Base-by-base conservation (phyloP, 352 stramenopile species). In the Globisporangium alternatum region DNA sequence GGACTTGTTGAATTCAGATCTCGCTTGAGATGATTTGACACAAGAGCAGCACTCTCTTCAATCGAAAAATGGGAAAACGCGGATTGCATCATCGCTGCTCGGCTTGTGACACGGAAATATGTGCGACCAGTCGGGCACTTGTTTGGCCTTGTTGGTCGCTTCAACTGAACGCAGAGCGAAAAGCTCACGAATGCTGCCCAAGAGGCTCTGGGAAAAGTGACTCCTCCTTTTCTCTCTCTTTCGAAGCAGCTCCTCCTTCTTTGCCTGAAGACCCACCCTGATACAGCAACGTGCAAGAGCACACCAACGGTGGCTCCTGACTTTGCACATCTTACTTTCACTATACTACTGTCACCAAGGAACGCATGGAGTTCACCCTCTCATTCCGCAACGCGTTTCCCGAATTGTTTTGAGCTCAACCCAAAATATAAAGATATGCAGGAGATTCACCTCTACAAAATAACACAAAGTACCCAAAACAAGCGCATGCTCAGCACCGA, bases 201-300 rank as follows among this genome's bases (percentile, higher is more conserved):
- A 15, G 45, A 25, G 13, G 22, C 15, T 47, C 53, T 60, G 53
- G 53, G 53, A 60, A 60, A 60, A 44, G 53, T 48, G 53, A 33
- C 53, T 59, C 13, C 53, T 47, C 33, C 33, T 48, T 47, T 60
- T 33, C 35, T 33, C 48, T 43, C 51, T 56, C 28, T 56, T 56
- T 56, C 30, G 51, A 43, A 43, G 51, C 4, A 7, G 43, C 8
- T n/a, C 2, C 48, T 55, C 48, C 48, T 55, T 22, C 9, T 39
- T 53, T 21, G 21, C 47, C 47, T 53, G 47, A 53, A 53, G 47
- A 35, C 25, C 25, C 9, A n/a, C 51, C 28, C 51, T 17, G 15
- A 56, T 41, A 6, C 21, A 5, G 51, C 28, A 56, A 56, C 30
- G 5, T 3, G n/a, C 0, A 43, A 39, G 15, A 33, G 25, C 21